phyloP scores from a whole-genome alignment of 805 yeast genomes.

The Yamadazyma kitorensis region DNA sequence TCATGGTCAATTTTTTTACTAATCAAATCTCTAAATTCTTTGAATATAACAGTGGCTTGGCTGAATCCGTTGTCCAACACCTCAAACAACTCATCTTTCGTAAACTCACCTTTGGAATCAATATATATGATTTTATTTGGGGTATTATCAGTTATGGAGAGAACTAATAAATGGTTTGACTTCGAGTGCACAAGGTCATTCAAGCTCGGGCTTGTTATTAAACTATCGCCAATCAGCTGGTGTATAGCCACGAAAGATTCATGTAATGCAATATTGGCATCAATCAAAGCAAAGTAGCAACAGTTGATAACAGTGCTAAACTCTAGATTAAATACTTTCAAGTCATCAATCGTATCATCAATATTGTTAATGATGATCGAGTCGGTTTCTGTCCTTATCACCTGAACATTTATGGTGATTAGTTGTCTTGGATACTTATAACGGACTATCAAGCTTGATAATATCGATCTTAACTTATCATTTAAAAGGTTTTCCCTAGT shows the following conservation, averaged over 20 bases:
- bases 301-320: slow-evolving; percentile 51
- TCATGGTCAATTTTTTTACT: slow-evolving; percentile 48
- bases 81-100: slow-evolving; percentile 50
- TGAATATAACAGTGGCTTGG: slow-evolving; percentile 44
- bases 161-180: slow-evolving; percentile 68
- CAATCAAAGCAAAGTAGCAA: slow-evolving; percentile 68
- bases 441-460: slow-evolving; percentile 59
- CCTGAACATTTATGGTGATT: slow-evolving; percentile 42
- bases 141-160: slow-evolving; percentile 48
- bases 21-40: slow-evolving; percentile 43
- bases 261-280: slow-evolving; percentile 71
- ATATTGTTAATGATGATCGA: slow-evolving; percentile 16
- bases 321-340: slow-evolving; percentile 48
- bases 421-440: slow-evolving; percentile 73
- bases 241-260: slow-evolving; percentile 60
- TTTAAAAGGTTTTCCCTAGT: slow-evolving; percentile 77
- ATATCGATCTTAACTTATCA: slow-evolving; percentile 60
- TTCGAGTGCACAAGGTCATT: slow-evolving; percentile 39
- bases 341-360: slow-evolving; percentile 43
- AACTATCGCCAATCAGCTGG: slow-evolving; percentile 17
- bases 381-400: slow-evolving; percentile 27
- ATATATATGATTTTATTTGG: slow-evolving; percentile 58
- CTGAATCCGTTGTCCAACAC: slow-evolving; percentile 52
- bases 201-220: slow-evolving; percentile 45
- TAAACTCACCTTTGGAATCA: slow-evolving; percentile 73